Evolutionary conservation across 306 rosid species (phyloP).

Genomic region (Trifolium fragiferum): DNA sequence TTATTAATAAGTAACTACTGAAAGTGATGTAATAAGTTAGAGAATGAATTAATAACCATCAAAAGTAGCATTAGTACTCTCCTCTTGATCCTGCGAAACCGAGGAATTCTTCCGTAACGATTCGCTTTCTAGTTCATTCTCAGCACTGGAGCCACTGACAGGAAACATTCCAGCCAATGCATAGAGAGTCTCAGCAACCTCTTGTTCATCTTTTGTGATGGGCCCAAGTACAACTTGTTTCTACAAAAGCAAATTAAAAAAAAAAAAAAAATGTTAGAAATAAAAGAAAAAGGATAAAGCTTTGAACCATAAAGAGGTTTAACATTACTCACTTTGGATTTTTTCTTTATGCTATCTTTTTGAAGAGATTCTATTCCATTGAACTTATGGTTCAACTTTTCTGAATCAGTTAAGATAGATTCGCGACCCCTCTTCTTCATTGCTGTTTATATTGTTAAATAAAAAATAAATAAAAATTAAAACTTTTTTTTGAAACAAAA

Average conservation of each 20-base stretch:
- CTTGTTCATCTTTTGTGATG: conserved; percentile 89
- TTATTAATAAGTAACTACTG: neutral
- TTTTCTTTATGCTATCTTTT: conserved; percentile 55
- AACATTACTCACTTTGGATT: conserved; percentile 52
- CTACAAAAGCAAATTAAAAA: conserved; percentile 51
- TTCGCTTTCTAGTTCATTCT: conserved; percentile 33
- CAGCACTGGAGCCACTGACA: conserved; percentile 42
- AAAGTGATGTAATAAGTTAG: neutral
- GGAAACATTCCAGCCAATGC: conserved; percentile 86
- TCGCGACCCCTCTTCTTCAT: conserved; percentile 77
- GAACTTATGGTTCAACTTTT: conserved; percentile 56
- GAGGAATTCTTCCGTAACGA: conserved; percentile 47
- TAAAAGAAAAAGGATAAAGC: conserved; percentile 33
- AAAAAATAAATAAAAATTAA: conserved; percentile 18
- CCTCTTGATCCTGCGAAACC: conserved; percentile 45
- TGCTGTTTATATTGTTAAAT: too few species aligned
- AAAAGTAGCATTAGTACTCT: conserved; percentile 41
- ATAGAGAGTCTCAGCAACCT: conserved; percentile 82
- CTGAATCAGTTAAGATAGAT: conserved; percentile 58
- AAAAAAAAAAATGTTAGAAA: conserved; percentile 13
- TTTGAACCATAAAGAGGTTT: conserved; percentile 32
- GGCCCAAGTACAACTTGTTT: conserved; percentile 53
- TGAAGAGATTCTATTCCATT: conserved; percentile 50
- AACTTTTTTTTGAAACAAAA: neutral
- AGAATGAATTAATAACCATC: conserved; percentile 53